Conservation (phyloP, 192 early-diverging fungal genomes). For the Coemansia aciculifera region DNA sequence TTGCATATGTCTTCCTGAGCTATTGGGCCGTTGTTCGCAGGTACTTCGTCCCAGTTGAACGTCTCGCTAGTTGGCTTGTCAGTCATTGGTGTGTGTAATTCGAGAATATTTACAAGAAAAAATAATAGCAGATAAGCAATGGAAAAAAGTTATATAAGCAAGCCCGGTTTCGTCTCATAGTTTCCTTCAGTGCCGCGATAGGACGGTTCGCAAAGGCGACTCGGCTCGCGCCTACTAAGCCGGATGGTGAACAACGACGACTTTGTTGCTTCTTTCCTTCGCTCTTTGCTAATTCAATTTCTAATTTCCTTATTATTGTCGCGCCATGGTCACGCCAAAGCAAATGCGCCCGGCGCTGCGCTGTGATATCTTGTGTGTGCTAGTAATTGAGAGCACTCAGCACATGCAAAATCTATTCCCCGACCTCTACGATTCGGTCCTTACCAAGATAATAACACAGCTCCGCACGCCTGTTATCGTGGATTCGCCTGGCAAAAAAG, state of each 20-base stretch:
- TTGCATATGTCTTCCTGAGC: constrained; percentile 33
- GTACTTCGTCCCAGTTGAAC: background rate
- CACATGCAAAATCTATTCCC: constrained; percentile 46
- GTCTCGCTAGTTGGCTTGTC: background rate
- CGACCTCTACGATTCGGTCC: constrained; percentile 49
- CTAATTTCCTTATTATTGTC: background rate
- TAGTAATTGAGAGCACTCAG: constrained; percentile 54
- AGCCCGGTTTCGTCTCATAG: background rate
- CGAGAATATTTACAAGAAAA: background rate
- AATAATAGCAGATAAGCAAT: constrained; percentile 1
- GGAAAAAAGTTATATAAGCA: background rate
- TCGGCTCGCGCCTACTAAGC: constrained; percentile 1
- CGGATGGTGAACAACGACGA: background rate
- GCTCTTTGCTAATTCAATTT: background rate
- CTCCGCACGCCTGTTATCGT: constrained; percentile 43
- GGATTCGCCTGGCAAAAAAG: constrained; percentile 28
- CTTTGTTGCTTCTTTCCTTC: background rate
- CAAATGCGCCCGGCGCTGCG: constrained; percentile 50
- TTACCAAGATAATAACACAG: constrained; percentile 47
- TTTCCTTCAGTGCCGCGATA: no score
- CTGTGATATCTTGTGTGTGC: constrained; percentile 54
- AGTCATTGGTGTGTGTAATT: background rate
- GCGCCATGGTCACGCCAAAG: constrained; percentile 39
- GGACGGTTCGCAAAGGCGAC: background rate
- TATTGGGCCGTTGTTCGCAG: background rate